These are phyloP conservation scores for Lindgomyces ingoldianus DNA, from an alignment of 495 filamentous ascomycete species.

Conservation along the genomic window DNA sequence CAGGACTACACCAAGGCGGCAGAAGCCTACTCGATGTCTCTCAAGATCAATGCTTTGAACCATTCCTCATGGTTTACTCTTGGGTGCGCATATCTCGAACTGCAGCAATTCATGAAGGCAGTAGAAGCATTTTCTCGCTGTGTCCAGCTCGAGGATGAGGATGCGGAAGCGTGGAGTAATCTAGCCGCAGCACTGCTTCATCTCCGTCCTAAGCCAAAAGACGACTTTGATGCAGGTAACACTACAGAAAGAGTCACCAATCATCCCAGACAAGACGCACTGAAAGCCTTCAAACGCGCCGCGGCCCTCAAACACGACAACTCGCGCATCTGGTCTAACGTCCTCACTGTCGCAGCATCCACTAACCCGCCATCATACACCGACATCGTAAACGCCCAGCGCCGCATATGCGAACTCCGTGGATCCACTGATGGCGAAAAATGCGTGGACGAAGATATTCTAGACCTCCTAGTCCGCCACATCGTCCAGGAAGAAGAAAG, in stretches of 20 bases:
- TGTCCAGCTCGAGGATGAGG: constrained; percentile 79
- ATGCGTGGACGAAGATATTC: constrained; percentile 71
- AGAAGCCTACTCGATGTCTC: constrained; percentile 72
- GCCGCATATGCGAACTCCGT: constrained; percentile 74
- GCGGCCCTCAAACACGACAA: constrained; percentile 77
- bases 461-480: constrained; percentile 71
- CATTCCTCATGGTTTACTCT: constrained; percentile 83
- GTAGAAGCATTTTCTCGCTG: constrained; percentile 79
- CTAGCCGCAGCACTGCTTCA: constrained; percentile 76
- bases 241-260: constrained; percentile 38
- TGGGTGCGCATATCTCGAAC: constrained; percentile 80
- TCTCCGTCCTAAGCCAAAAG: constrained; percentile 28
- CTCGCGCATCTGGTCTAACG: constrained; percentile 93
- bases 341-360: constrained; percentile 79
- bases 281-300: constrained; percentile 81
- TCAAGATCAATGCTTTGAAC: constrained; percentile 78
- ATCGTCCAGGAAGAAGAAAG: constrained; percentile 48
- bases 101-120: constrained; percentile 75
- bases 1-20: constrained; percentile 69
- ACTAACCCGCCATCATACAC: constrained; percentile 70
- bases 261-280: constrained; percentile 65
- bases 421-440: constrained; percentile 67
- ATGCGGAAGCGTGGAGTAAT: constrained; percentile 93
- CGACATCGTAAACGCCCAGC: constrained; percentile 72
- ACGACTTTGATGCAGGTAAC: constrained; percentile 35